These are phyloP conservation scores for Saturnispora quitensis DNA, from an alignment of 805 yeast species.

Conservation along the genomic window DNA sequence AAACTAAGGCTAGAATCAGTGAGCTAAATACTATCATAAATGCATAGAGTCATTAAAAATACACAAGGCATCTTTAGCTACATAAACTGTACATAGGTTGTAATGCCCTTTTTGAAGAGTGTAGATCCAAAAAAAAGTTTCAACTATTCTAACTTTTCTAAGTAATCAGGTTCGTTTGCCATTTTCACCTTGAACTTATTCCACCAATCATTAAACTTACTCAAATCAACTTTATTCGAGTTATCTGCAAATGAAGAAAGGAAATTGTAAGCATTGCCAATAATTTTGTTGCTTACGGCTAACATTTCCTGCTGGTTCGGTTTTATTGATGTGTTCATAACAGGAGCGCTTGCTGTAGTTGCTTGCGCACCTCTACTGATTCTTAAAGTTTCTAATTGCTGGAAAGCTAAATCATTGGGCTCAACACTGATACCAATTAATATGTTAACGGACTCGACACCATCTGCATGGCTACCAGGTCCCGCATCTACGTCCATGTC, in stretches of 20 bases:
- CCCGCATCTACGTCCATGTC: slow-evolving; percentile 32
- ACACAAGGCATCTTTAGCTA: not conserved
- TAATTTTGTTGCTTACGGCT: slow-evolving; percentile 73
- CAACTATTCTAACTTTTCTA: slow-evolving; percentile 36
- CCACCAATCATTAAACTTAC: slow-evolving; percentile 94
- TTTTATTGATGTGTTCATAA: slow-evolving; percentile 7
- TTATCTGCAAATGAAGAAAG: slow-evolving; percentile 78
- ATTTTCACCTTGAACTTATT: slow-evolving; percentile 70
- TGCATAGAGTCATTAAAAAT: not conserved
- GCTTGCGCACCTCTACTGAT: slow-evolving; percentile 20
- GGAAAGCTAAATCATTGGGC: slow-evolving; percentile 57
- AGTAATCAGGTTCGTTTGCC: slow-evolving; percentile 72
- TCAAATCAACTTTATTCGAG: slow-evolving; percentile 76
- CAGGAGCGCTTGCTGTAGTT: slow-evolving; percentile 29
- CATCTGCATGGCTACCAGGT: not conserved
- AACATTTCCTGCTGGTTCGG: slow-evolving; percentile 31
- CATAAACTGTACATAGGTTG: not conserved
- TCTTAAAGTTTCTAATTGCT: slow-evolving; percentile 34
- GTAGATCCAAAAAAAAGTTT: not conserved
- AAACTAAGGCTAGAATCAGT: slow-evolving; percentile 23
- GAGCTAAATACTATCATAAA: slow-evolving; percentile 7
- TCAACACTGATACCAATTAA: slow-evolving; percentile 87
- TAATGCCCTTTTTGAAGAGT: not conserved
- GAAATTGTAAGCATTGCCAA: slow-evolving; percentile 86
- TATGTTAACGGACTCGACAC: slow-evolving; percentile 13